Evolutionary conservation across 192 early-diverging fungal genomes (phyloP).

Genomic region (Coemansia sp.): DNA sequence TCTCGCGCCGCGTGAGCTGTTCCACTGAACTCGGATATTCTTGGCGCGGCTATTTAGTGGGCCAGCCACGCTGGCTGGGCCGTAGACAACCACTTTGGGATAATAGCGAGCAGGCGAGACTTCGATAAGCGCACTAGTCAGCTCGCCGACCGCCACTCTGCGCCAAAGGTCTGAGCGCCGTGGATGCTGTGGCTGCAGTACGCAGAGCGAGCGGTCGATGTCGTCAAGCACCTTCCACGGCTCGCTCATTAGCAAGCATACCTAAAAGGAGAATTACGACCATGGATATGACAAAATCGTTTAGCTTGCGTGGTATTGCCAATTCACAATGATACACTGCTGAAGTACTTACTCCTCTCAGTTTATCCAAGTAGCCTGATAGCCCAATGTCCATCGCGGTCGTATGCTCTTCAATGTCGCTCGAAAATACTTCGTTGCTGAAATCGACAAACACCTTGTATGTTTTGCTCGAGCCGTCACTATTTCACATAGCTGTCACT

Average conservation of each 20-base stretch:
- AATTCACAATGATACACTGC: not conserved
- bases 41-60: conserved; percentile 27
- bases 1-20: not conserved
- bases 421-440: conserved; percentile 21
- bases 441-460: conserved; percentile 36
- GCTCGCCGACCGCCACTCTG: conserved; percentile 26
- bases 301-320: not conserved
- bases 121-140: conserved; percentile 29
- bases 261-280: conserved; percentile 6
- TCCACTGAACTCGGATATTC: conserved; percentile 13
- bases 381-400: conserved; percentile 25
- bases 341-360: conserved; percentile 18
- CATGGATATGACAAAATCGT: not conserved
- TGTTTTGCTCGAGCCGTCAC: conserved; percentile 20
- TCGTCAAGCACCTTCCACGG: conserved; percentile 38
- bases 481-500: not conserved
- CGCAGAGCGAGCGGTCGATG: conserved; percentile 33
- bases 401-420: conserved; percentile 19
- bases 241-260: conserved; percentile 15
- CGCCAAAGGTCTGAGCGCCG: conserved; percentile 40
- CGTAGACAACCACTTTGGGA: conserved; percentile 37
- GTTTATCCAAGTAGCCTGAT: conserved; percentile 14
- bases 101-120: conserved; percentile 20
- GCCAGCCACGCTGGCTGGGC: conserved; percentile 22
- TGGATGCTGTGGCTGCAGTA: conserved; percentile 37